These are phyloP conservation scores for Fusarium fujikuroi DNA, from an alignment of 2,329 filamentous ascomycete species.

Conservation along the genomic window DNA sequence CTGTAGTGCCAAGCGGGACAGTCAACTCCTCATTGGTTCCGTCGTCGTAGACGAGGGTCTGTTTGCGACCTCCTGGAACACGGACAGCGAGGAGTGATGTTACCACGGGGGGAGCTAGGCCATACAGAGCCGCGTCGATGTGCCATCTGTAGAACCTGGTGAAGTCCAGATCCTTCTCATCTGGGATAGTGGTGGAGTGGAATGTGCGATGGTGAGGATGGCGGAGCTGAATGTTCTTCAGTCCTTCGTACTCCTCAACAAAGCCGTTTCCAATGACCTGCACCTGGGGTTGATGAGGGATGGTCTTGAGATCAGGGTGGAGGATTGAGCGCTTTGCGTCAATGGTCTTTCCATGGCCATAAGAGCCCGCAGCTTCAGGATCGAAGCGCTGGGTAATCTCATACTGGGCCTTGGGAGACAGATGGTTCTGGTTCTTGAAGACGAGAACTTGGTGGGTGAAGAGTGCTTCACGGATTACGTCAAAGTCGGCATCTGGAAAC, in stretches of 20 bases:
- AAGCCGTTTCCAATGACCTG: slow-evolving; percentile 84
- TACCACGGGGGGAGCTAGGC: slow-evolving; percentile 76
- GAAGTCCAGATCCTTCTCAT: slow-evolving; percentile 59
- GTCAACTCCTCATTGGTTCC: slow-evolving; percentile 71
- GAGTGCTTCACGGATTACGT: slow-evolving; percentile 70
- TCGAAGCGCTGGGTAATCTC: slow-evolving; percentile 80
- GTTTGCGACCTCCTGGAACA: slow-evolving; percentile 73
- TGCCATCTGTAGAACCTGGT: slow-evolving; percentile 81
- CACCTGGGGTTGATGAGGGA: slow-evolving; percentile 78
- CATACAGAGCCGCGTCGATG: slow-evolving; percentile 82
- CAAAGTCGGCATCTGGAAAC: slow-evolving; percentile 69
- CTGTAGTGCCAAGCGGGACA: slow-evolving; percentile 80
- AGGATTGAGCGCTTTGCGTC: slow-evolving; percentile 73
- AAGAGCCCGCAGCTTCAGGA: slow-evolving; percentile 68
- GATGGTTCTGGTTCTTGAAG: slow-evolving; percentile 72
- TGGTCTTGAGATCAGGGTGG: slow-evolving; percentile 82
- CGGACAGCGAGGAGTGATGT: slow-evolving; percentile 79
- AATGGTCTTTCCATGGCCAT: slow-evolving; percentile 81
- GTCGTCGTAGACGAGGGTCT: slow-evolving; percentile 79
- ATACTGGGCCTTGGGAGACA: slow-evolving; percentile 77
- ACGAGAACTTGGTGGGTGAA: slow-evolving; percentile 77
- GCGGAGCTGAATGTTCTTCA: slow-evolving; percentile 72
- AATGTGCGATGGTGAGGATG: slow-evolving; percentile 85
- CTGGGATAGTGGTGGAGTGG: slow-evolving; percentile 72
- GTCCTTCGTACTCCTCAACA: slow-evolving; percentile 75